These are phyloP conservation scores for Tilletia walkeri DNA, from an alignment of 1,284 basidiomycete genomes.

Conservation along the genomic window DNA sequence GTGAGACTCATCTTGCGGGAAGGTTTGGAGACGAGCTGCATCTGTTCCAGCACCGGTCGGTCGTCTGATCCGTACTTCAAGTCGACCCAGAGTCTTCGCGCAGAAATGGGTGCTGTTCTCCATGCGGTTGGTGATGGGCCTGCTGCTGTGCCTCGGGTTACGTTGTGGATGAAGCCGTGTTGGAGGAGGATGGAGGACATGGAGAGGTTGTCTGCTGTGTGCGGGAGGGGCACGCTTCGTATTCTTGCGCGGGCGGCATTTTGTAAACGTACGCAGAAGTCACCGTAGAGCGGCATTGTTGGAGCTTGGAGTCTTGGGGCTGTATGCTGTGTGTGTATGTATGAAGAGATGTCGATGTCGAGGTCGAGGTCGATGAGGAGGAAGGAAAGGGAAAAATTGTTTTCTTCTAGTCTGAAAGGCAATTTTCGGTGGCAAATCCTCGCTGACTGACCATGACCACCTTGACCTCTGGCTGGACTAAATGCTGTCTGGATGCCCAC, in stretches of 20 bases:
- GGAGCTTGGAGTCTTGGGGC: neutral
- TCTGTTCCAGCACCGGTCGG: constrained; percentile 70
- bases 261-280: constrained; percentile 74
- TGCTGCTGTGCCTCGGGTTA: constrained; percentile 74
- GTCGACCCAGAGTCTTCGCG: constrained; percentile 71
- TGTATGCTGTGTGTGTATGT: neutral
- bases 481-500: too few species aligned
- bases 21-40: constrained; percentile 73
- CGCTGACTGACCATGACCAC: neutral
- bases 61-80: constrained; percentile 81
- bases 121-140: constrained; percentile 68
- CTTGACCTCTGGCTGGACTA: neutral
- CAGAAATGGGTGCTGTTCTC: constrained; percentile 57
- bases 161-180: constrained; percentile 75
- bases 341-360: neutral
- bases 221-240: constrained; percentile 69
- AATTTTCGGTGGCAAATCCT: neutral
- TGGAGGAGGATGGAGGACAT: constrained; percentile 81
- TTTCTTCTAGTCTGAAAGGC: neutral
- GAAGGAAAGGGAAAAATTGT: neutral
- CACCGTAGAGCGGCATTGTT: constrained; percentile 8
- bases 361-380: neutral
- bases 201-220: constrained; percentile 76
- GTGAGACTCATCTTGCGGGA: constrained; percentile 74
- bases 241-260: constrained; percentile 83